These are phyloP conservation scores for Fusarium nurragi DNA, from an alignment of 2,329 filamentous ascomycete genomes.

Conservation along the genomic window DNA sequence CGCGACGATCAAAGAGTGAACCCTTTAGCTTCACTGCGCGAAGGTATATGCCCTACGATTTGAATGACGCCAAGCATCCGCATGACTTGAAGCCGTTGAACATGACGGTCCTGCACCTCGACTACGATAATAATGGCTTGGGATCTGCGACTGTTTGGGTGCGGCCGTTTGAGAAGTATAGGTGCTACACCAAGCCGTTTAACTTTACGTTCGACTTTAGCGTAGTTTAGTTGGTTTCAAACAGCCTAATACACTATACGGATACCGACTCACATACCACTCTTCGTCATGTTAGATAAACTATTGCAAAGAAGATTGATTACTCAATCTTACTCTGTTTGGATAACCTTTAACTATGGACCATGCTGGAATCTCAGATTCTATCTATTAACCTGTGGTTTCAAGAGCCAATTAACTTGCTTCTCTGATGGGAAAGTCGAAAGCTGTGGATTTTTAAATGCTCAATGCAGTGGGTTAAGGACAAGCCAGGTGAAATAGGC, in stretches of 20 bases:
- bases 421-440: too few relatives aligned
- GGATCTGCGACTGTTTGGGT: constrained; percentile 16
- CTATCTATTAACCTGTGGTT: too few relatives aligned
- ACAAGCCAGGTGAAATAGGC: background rate
- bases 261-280: too few relatives aligned
- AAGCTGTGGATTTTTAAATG: too few relatives aligned
- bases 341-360: too few relatives aligned
- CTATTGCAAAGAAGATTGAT: too few relatives aligned
- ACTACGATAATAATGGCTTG: constrained; percentile 20
- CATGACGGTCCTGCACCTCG: constrained; percentile 19
- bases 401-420: too few relatives aligned
- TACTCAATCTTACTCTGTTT: too few relatives aligned
- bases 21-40: constrained; percentile 16
- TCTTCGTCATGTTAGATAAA: too few relatives aligned
- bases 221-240: constrained; percentile 11
- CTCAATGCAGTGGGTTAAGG: too few relatives aligned
- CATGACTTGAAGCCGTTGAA: constrained; percentile 17
- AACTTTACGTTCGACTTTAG: constrained; percentile 17
- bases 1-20: background rate
- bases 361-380: too few relatives aligned
- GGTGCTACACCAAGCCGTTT: constrained; percentile 16
- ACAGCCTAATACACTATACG: too few relatives aligned
- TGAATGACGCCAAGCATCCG: constrained; percentile 15
- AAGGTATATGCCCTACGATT: constrained; percentile 18
- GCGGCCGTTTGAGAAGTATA: constrained; percentile 22